phyloP scores from a whole-genome alignment of 306 rosid genomes.

The Cyamopsis tetragonoloba region DNA sequence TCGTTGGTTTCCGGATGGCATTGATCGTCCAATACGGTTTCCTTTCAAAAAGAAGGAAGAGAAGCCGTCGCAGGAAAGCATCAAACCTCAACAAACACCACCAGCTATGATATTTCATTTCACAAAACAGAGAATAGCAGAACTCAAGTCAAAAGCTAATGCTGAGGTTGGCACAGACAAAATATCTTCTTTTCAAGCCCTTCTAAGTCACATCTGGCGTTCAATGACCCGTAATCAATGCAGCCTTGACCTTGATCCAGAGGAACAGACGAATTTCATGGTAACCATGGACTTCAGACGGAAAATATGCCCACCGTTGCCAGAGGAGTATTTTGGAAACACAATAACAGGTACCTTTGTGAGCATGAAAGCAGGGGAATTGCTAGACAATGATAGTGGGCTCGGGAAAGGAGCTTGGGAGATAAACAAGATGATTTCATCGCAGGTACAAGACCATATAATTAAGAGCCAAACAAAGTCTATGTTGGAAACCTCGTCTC shows the following conservation, averaged over 20 bases:
- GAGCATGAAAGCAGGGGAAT: constrained; percentile 22
- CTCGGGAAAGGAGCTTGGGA: constrained; percentile 36
- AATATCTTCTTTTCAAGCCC: constrained; percentile 49
- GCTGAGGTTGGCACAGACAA: neutral
- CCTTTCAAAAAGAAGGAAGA: neutral
- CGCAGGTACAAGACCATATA: constrained; percentile 15
- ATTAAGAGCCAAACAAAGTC: neutral
- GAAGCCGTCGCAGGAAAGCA: neutral
- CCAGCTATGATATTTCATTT: constrained; percentile 25
- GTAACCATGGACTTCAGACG: neutral
- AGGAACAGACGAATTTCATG: neutral
- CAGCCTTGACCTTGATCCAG: neutral
- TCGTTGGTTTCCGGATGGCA: neutral
- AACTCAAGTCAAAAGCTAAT: constrained; percentile 41
- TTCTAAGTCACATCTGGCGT: constrained; percentile 39
- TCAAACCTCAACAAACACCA: neutral
- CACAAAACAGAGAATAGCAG: constrained; percentile 15
- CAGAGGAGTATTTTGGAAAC: constrained; percentile 35
- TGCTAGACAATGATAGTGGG: constrained; percentile 20
- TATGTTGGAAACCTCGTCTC: constrained; percentile 31
- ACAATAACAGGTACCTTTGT: neutral
- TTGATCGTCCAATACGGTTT: neutral
- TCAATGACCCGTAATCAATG: neutral
- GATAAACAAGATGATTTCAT: constrained; percentile 29
- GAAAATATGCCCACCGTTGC: constrained; percentile 20